A percentile compares a stretch with the other conserved stretches of the same genome.
These are phyloP conservation scores for Phytophthora constricta DNA, from an alignment of 352 stramenopile species.

Conservation along the genomic window DNA sequence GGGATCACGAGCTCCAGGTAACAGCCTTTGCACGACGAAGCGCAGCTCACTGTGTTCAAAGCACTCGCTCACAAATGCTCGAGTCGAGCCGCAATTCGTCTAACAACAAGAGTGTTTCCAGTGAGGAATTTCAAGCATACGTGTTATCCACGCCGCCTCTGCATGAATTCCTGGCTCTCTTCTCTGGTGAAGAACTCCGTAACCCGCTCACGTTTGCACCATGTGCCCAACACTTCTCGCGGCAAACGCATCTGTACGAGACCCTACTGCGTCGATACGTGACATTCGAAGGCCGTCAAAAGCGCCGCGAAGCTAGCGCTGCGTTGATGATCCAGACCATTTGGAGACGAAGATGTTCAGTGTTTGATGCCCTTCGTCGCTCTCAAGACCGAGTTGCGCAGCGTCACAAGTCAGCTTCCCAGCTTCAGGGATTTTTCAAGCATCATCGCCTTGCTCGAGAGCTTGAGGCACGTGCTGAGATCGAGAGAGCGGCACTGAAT, in stretches of 20 bases:
- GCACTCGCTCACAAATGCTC: neutral
- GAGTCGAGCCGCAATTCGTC: neutral
- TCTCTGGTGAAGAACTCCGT: conserved; percentile 63
- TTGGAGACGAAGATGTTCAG: conserved; percentile 62
- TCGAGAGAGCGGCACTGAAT: conserved; percentile 60
- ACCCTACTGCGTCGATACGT: conserved; percentile 52
- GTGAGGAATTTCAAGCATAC: conserved; percentile 42
- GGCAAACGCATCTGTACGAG: conserved; percentile 56
- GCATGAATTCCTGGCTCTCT: conserved; percentile 60
- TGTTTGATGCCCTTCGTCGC: conserved; percentile 34
- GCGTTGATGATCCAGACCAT: conserved; percentile 68
- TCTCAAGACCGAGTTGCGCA: conserved; percentile 30
- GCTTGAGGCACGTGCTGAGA: conserved; percentile 58
- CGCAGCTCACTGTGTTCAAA: conserved; percentile 31
- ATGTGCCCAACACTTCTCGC: conserved; percentile 19
- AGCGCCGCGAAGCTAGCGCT: conserved; percentile 42
- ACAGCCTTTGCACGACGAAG: conserved; percentile 28
- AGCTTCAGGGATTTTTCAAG: conserved; percentile 64
- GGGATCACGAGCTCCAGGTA: conserved; percentile 26
- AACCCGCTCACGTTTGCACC: conserved; percentile 66
- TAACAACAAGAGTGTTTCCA: conserved; percentile 20
- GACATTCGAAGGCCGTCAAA: conserved; percentile 53
- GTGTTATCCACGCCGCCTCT: conserved; percentile 42
- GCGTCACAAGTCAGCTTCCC: conserved; percentile 52
- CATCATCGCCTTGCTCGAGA: conserved; percentile 52